phyloP scores from a whole-genome alignment of 306 rosid species.

The Castanea mollissima region DNA sequence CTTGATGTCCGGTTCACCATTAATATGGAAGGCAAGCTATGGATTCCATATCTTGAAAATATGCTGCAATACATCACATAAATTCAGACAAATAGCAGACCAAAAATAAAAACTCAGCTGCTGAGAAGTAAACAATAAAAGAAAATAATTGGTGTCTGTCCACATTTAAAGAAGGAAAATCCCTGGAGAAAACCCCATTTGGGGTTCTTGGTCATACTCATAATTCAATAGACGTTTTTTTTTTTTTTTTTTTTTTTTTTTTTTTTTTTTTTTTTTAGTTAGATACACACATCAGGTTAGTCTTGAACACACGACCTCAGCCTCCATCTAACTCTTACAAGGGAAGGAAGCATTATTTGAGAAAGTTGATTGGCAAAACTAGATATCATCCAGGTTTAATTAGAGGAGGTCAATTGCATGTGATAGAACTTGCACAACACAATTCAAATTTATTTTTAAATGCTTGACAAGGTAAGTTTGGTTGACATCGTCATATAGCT shows the following conservation, averaged over 20 bases:
- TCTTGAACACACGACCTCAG: no score
- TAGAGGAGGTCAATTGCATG: not conserved
- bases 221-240: no score
- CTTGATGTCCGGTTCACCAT: slow-evolving; percentile 60
- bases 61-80: slow-evolving; percentile 41
- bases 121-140: not conserved
- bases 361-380: no score
- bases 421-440: not conserved
- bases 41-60: slow-evolving; percentile 69
- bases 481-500: no score
- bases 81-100: not conserved
- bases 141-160: not conserved
- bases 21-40: slow-evolving; percentile 67
- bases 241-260: no score
- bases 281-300: no score
- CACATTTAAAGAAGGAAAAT: not conserved
- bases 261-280: no score
- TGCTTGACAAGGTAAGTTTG: no score
- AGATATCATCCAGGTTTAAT: not conserved
- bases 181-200: not conserved
- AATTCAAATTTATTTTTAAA: not conserved
- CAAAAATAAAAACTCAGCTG: not conserved
- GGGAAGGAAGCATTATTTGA: no score
- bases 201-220: no score
- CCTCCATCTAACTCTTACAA: no score